Evolutionary conservation across 1,284 basidiomycete species (phyloP).

Genomic region (Marasmius tenuissimus): DNA sequence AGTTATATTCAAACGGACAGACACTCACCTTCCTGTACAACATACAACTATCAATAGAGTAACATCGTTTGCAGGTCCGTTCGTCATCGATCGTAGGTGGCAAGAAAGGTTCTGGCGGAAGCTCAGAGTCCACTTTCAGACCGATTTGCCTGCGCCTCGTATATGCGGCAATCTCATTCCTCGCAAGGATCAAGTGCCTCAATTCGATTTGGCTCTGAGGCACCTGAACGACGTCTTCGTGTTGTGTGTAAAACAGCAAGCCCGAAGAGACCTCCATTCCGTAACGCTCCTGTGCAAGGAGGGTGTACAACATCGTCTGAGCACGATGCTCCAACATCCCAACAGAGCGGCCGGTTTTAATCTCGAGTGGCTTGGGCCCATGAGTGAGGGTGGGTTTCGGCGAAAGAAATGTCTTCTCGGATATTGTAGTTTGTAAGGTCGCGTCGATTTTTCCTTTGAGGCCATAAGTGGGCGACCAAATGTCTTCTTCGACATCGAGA

Average conservation of each 20-base stretch:
- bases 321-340: slow-evolving; percentile 92
- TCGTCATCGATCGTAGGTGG: slow-evolving; percentile 88
- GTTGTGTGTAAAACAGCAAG: slow-evolving; percentile 92
- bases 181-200: slow-evolving; percentile 74
- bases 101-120: slow-evolving; percentile 54
- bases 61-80: slow-evolving; percentile 81
- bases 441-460: slow-evolving; percentile 97
- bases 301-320: slow-evolving; percentile 96
- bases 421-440: slow-evolving; percentile 72
- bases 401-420: slow-evolving; percentile 33
- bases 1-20: slow-evolving; percentile 9
- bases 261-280: slow-evolving; percentile 72
- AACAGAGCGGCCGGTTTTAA: slow-evolving; percentile 88
- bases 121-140: slow-evolving; percentile 18
- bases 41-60: slow-evolving; percentile 86
- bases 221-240: slow-evolving; percentile 83
- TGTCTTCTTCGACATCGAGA: slow-evolving; percentile 94
- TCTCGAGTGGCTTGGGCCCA: slow-evolving; percentile 82
- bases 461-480: slow-evolving; percentile 94
- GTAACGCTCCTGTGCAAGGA: slow-evolving; percentile 90
- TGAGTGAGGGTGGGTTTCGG: slow-evolving; percentile 25
- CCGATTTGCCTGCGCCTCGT: slow-evolving; percentile 49
- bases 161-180: slow-evolving; percentile 87
- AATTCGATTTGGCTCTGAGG: slow-evolving; percentile 81
- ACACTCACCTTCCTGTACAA: slow-evolving; percentile 80